Evolutionary conservation across 805 yeast genomes (phyloP).

Genomic region (Hanseniaspora hatyaiensis): DNA sequence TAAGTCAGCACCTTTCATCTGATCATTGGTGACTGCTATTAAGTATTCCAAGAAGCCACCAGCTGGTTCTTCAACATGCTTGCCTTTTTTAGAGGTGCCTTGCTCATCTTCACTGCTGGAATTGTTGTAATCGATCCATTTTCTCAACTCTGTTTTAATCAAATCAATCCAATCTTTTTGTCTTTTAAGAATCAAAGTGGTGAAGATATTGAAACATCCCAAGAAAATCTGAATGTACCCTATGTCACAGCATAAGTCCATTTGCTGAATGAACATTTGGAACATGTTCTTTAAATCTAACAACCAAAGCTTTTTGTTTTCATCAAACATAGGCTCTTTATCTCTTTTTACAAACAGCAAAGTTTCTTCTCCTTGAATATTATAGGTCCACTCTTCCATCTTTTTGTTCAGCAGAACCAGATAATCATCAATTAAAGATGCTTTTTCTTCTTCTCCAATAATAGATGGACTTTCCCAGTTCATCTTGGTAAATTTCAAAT

Average conservation of each 20-base stretch:
- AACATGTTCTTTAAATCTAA: constrained; percentile 72
- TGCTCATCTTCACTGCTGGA: too few species aligned
- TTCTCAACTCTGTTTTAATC: constrained; percentile 43
- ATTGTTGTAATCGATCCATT: constrained; percentile 29
- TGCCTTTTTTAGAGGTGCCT: too few species aligned
- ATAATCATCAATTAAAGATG: constrained; percentile 65
- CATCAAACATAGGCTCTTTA: constrained; percentile 62
- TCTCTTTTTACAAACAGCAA: constrained; percentile 51
- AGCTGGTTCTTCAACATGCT: constrained; percentile 41
- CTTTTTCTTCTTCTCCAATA: constrained; percentile 64
- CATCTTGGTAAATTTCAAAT: constrained; percentile 37
- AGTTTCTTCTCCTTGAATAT: constrained; percentile 55
- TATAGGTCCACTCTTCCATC: constrained; percentile 75
- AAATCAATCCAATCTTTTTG: constrained; percentile 50
- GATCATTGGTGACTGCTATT: constrained; percentile 76
- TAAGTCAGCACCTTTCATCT: constrained; percentile 56
- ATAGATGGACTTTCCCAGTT: constrained; percentile 38
- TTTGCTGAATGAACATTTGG: constrained; percentile 78
- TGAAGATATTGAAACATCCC: constrained; percentile 66
- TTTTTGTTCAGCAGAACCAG: constrained; percentile 56
- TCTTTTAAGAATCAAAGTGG: constrained; percentile 46
- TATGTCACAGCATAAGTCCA: constrained; percentile 75
- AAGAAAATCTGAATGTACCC: constrained; percentile 69
- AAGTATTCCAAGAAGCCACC: constrained; percentile 72
- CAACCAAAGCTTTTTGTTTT: constrained; percentile 51